phyloP scores from a whole-genome alignment of 225 moss, liverwort and hornwort species.

The Anthoceros angustus region DNA sequence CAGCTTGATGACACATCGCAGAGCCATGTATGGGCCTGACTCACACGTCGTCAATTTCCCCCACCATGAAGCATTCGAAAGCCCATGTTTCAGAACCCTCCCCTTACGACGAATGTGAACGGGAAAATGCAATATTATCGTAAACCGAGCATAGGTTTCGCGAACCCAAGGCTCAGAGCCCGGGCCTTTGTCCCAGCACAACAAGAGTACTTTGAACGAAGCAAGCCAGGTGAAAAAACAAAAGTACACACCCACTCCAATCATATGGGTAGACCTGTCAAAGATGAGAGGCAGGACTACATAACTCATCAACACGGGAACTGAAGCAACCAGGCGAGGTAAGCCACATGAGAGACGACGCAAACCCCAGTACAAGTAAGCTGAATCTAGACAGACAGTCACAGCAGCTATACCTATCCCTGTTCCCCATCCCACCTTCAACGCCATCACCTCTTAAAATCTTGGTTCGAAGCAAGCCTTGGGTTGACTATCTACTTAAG shows the following conservation, averaged over 20 bases:
- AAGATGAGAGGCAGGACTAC: conserved; percentile 18
- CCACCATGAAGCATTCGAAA: not conserved
- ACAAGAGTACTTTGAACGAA: conserved; percentile 41
- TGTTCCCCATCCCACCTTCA: not conserved
- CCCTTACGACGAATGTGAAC: conserved; percentile 37
- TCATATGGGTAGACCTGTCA: conserved; percentile 9
- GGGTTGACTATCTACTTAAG: no score
- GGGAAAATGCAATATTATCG: conserved; percentile 49
- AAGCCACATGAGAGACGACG: conserved; percentile 23
- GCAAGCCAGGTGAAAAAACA: conserved; percentile 63
- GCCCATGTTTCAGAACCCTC: conserved; percentile 13
- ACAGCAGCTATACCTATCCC: not conserved
- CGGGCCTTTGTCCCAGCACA: conserved; percentile 58
- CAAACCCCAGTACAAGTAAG: conserved; percentile 24
- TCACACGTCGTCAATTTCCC: not conserved
- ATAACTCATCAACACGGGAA: conserved; percentile 44
- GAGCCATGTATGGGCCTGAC: not conserved
- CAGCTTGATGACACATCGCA: not conserved
- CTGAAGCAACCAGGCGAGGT: conserved; percentile 29
- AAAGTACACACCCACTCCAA: conserved; percentile 20
- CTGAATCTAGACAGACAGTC: not conserved
- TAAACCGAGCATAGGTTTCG: conserved; percentile 51
- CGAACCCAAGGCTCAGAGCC: conserved; percentile 47
- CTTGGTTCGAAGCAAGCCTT: not conserved
- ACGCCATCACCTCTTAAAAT: not conserved